Evolutionary conservation across 2,329 filamentous ascomycete genomes (phyloP).

Genomic region (Colletotrichum australisinense): DNA sequence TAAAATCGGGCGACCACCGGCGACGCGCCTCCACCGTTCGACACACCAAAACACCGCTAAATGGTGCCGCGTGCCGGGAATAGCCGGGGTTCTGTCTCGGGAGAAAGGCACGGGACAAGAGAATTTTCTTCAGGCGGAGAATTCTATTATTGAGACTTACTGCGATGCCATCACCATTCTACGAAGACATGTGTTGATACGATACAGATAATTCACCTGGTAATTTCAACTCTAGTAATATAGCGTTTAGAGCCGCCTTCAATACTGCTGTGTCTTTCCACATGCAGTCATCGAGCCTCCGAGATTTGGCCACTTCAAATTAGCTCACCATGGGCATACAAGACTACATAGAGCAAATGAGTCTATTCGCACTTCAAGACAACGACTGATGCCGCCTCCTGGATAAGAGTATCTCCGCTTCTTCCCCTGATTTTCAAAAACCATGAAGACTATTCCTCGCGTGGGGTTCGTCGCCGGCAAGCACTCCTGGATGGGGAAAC

Average conservation of each 20-base stretch:
- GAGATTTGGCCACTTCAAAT: no score
- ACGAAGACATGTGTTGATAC: no score
- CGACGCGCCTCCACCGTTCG: constrained; percentile 1
- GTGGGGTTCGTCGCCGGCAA: not conserved
- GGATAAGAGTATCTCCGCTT: not conserved
- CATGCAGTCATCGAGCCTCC: no score
- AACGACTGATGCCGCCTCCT: not conserved
- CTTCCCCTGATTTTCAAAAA: not conserved
- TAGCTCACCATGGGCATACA: not conserved
- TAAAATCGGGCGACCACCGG: not conserved
- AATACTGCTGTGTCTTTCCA: no score
- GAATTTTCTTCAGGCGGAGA: not conserved
- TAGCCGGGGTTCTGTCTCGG: not conserved
- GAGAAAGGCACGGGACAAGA: not conserved
- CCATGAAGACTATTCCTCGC: not conserved
- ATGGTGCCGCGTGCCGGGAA: not conserved
- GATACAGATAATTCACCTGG: not conserved
- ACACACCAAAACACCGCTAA: not conserved
- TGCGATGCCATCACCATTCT: not conserved
- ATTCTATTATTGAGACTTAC: not conserved
- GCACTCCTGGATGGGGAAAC: constrained; percentile 15
- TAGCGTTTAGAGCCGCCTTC: no score
- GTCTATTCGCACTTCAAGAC: not conserved
- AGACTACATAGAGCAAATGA: not conserved
- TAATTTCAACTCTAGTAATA: not conserved